These are phyloP conservation scores for Boletellus deceptivus DNA, from an alignment of 1,284 basidiomycete genomes.

Conservation along the genomic window DNA sequence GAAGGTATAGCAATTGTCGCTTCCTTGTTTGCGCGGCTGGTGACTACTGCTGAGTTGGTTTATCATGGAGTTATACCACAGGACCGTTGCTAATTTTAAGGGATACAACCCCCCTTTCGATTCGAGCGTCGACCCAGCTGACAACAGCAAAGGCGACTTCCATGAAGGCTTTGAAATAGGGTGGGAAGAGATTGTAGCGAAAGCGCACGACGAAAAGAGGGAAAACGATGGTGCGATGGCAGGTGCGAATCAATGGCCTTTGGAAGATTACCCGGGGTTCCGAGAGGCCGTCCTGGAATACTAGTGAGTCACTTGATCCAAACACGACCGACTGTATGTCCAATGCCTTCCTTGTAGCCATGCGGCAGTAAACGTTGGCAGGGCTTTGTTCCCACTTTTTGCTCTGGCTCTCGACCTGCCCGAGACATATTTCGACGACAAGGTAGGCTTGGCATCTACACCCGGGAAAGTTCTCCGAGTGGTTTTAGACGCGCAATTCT, in stretches of 20 bases:
- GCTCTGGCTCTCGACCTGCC: constrained; percentile 77
- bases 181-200: constrained; percentile 53
- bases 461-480: no score
- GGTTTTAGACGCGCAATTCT: constrained; percentile 42
- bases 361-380: constrained; percentile 59
- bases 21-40: neutral
- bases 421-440: constrained; percentile 77
- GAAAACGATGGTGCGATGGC: constrained; percentile 50
- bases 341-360: constrained; percentile 39
- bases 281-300: constrained; percentile 23
- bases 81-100: constrained; percentile 71
- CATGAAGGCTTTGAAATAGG: constrained; percentile 86
- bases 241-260: constrained; percentile 55
- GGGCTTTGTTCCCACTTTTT: constrained; percentile 77
- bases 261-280: constrained; percentile 24
- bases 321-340: neutral
- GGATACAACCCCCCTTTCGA: constrained; percentile 73
- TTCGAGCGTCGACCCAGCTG: constrained; percentile 63
- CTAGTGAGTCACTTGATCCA: constrained; percentile 24
- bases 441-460: no score
- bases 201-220: constrained; percentile 29
- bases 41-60: neutral
- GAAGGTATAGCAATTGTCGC: constrained; percentile 41
- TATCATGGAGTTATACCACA: constrained; percentile 60
- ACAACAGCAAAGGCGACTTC: constrained; percentile 66